Base-by-base conservation (phyloP, 169 alveolate genomes). In the Cryptosporidium ubiquitum region DNA sequence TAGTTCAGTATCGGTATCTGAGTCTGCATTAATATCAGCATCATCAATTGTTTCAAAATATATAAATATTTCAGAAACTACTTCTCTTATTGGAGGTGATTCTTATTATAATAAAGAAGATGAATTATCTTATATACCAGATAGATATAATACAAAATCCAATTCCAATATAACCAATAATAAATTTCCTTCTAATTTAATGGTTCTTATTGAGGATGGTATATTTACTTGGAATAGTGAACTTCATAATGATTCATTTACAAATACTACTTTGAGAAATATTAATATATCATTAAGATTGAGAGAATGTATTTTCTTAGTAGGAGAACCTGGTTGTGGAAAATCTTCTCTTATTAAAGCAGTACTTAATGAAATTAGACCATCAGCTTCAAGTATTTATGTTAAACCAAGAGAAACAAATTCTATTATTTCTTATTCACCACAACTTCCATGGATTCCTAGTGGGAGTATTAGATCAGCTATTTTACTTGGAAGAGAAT, bases 271-370 rank as follows among this genome's bases (percentile, higher is more conserved):
- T 42, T 29, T 79, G 12, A 23, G 18, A 40, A 64, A 79, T 47
- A 79, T 79, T 18, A 64, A 79, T 55, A 26, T 79, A 12, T 57
- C 44, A 14, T 31, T 79, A 42, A 40, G 31, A 23, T 29, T 64
- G n/a, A 64, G 51, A 29, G 89, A 79, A 64, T 79, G 89, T 47
- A 64, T 79, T 33, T 79, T 79, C 55, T 7, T 79, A 3, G 74
- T 79, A 26, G 89, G 89, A 31, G 89, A 79, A 29, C 95, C 96
- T 29, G 98, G 98, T 12, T 92, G 96, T 58, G 98, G 98, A 0
- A 95, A 95, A 89, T 86, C 95, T 3, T 91, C 96, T 5, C 85
- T 95, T 18, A 69, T 95, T 16, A 89, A 91, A 44, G 94, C 96
- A 2, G 55, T 94, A 10, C 71, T 95, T 35, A 70, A 91, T 40